Evolutionary conservation across 306 rosid genomes (phyloP).

Genomic region (Luffa aegyptiaca): DNA sequence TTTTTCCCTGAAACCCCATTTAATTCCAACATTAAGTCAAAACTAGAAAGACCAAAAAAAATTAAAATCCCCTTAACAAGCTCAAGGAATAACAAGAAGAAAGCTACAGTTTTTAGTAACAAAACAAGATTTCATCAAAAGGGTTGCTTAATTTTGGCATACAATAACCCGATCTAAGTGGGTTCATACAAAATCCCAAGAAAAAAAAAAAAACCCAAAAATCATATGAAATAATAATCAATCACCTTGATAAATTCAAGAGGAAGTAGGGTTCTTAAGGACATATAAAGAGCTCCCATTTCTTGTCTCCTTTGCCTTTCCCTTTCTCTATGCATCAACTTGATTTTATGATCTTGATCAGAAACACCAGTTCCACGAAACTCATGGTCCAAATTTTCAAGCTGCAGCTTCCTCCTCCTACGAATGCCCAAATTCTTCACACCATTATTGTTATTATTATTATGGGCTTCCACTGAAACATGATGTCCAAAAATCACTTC

Average conservation of each 20-base stretch:
- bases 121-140: background rate
- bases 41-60: background rate
- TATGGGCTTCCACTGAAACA: background rate
- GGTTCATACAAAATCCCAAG: background rate
- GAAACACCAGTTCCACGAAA: background rate
- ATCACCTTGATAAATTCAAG: conserved; percentile 21
- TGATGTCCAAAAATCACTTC: conserved; percentile 16
- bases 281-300: conserved; percentile 22
- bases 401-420: background rate
- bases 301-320: conserved; percentile 37
- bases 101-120: background rate
- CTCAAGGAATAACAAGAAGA: background rate
- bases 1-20: conserved; percentile 47
- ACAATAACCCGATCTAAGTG: background rate
- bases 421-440: background rate
- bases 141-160: background rate
- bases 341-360: conserved; percentile 5
- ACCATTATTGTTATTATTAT: background rate
- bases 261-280: conserved; percentile 35
- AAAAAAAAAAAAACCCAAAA: background rate
- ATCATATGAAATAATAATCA: background rate
- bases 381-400: background rate
- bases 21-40: background rate
- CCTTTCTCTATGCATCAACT: conserved; percentile 32
- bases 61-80: background rate